phyloP scores from a whole-genome alignment of 257 asterid genomes.

The Jaltomata sinuosa region DNA sequence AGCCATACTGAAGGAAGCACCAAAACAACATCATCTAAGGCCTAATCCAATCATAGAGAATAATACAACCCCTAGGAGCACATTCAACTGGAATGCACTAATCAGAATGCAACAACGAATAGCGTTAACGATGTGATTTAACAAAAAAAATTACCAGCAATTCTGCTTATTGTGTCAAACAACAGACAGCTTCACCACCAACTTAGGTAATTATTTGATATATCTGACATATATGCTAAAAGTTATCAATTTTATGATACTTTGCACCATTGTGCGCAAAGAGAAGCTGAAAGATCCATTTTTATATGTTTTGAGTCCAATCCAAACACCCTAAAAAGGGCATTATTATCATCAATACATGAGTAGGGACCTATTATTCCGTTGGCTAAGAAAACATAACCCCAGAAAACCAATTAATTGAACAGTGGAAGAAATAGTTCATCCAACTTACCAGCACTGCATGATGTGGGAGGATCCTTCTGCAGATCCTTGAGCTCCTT shows the following conservation, averaged over 20 bases:
- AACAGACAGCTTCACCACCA: neutral
- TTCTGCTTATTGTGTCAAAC: neutral
- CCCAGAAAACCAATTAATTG: neutral
- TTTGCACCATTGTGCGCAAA: neutral
- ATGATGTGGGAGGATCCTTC: constrained; percentile 2
- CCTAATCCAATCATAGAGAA: neutral
- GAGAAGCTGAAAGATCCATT: neutral
- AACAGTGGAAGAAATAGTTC: neutral
- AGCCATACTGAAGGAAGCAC: neutral
- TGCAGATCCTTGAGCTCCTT: constrained; percentile 8
- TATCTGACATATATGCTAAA: neutral
- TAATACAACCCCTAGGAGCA: neutral
- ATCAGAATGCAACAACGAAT: neutral
- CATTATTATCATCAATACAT: neutral
- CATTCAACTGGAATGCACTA: neutral
- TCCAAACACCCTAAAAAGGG: neutral
- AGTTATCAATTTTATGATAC: neutral
- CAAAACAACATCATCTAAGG: neutral
- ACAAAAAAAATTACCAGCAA: neutral
- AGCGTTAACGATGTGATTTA: neutral
- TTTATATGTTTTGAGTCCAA: neutral
- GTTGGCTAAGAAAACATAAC: neutral
- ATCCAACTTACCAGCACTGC: neutral
- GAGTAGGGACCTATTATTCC: neutral
- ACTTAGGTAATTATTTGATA: neutral